A percentile compares a stretch with the other conserved stretches of the same genome.
Conservation (phyloP, 129 eudicot genomes). For the Lactuca sativa region DNA sequence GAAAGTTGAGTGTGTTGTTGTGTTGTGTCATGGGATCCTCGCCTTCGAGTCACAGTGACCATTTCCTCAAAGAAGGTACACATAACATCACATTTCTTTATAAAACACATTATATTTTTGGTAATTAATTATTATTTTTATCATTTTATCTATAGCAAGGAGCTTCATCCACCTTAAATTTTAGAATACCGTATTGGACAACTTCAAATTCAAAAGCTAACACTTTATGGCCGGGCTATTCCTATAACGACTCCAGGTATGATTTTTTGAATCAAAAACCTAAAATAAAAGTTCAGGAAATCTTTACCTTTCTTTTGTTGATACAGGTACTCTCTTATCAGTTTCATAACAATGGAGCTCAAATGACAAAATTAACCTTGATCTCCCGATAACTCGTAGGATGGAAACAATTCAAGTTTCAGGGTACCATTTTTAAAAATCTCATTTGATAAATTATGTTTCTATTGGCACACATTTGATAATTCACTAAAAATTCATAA, state of each 20-base stretch:
- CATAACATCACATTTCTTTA: background rate
- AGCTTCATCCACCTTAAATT: conserved; percentile 31
- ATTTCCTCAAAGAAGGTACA: conserved; percentile 57
- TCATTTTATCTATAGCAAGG: conserved; percentile 22
- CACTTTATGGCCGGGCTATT: conserved; percentile 36
- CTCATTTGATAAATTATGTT: background rate
- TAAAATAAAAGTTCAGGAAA: background rate
- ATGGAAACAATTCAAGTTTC: conserved; percentile 66
- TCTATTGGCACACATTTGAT: too few relatives aligned
- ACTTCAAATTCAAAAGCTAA: conserved; percentile 38
- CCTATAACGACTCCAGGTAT: conserved; percentile 60
- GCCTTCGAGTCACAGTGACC: conserved; percentile 48
- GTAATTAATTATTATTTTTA: background rate
- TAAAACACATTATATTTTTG: background rate
- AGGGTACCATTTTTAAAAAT: conserved; percentile 40
- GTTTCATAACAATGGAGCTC: conserved; percentile 50
- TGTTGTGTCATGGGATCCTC: conserved; percentile 67
- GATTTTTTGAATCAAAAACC: conserved; percentile 1
- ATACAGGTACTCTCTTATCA: conserved; percentile 56
- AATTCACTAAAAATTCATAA: too few relatives aligned
- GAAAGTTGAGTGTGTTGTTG: conserved; percentile 63
- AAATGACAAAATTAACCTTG: conserved; percentile 54
- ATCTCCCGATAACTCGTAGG: conserved; percentile 54
- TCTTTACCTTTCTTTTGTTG: conserved; percentile 10
- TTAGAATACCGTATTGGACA: conserved; percentile 65